Base-by-base conservation (phyloP, 2,329 filamentous ascomycete species). In the Stenocarpella maydis region DNA sequence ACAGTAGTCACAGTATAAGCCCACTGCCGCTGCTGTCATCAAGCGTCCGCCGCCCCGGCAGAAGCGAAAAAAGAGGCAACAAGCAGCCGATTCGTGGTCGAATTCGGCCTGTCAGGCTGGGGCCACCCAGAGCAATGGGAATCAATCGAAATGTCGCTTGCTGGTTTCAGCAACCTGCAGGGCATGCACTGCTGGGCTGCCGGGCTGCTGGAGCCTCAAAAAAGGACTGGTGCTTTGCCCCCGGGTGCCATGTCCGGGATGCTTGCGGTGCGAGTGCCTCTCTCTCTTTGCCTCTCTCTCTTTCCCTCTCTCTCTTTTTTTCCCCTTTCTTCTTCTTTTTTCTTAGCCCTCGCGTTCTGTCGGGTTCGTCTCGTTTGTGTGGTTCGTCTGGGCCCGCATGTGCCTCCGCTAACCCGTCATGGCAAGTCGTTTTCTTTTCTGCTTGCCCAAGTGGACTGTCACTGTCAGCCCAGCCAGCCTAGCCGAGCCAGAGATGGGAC, bases 81-180 rank as follows among this genome's bases (percentile, higher is more conserved):
- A 34, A 24, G 24, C 55, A 34, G 55, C 24, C 34, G 55, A 55
- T 31, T 34, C 26, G 47, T 24, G 39, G 55, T 47, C 55, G 26
- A 61, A 47, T 61, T 41, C 28, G n/a, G 41, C 43, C 47, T 37
- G 5, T 37, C 34, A 37, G 9, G 58, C 58, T 49, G 58, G 58
- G 58, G 58, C 58, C 43, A 49, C 58, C 58, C 45, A 67, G 54
- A 47, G 65, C 65, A 41, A 58, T 37, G 65, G 43, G 52, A 67
- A 67, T 39, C 45, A 53, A 53, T 67, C 65, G 65, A 67, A 67
- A 67, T 67, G 45, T 67, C 65, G 52, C 52, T 55, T 66, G 49
- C 49, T 54, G 65, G 52, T 67, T 67, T 67, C 65, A 67, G 52
- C 49, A 67, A 43, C n/a, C 52, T 67, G 52, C 65, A 67, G 65